Percentiles rank a stretch among this genome's conserved stretches.
phyloP scores from a whole-genome alignment of 192 early-diverging fungal species.

The Coemansia furcata region DNA sequence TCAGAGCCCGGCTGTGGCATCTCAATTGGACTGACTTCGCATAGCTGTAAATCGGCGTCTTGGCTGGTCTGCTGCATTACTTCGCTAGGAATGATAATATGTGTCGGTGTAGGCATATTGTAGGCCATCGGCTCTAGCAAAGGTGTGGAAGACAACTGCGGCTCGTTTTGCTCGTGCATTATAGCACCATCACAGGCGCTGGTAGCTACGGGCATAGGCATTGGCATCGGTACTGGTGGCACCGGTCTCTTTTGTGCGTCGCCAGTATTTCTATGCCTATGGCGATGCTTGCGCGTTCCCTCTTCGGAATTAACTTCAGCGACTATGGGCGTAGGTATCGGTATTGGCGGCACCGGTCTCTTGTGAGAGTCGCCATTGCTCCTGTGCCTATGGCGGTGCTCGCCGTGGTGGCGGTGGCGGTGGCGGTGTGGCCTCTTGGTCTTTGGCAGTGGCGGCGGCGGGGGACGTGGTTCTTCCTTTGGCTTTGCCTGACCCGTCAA shows the following conservation, averaged over 20 bases:
- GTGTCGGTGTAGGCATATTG: not conserved
- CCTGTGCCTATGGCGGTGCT: not conserved
- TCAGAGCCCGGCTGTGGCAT: not conserved
- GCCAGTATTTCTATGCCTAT: not conserved
- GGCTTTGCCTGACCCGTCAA: slow-evolving; percentile 5
- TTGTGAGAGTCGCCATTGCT: not conserved
- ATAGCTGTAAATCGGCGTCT: not conserved
- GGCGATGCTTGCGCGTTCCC: not conserved
- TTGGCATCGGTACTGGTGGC: slow-evolving; percentile 12
- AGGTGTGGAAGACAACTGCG: not conserved
- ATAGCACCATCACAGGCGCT: not conserved
- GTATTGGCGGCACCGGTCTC: slow-evolving; percentile 9
- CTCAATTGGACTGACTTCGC: not conserved
- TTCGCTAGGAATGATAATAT: not conserved
- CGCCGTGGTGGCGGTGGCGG: not conserved
- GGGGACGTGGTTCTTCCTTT: not conserved
- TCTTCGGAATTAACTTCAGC: not conserved
- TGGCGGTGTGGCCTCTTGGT: not conserved
- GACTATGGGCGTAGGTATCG: slow-evolving; percentile 1
- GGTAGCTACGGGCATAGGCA: not conserved
- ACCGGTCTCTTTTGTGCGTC: not conserved
- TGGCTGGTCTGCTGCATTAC: slow-evolving; percentile 2
- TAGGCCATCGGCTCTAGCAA: not conserved
- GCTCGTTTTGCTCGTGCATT: not conserved
- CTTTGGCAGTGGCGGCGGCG: not conserved